Evolutionary conservation across 225 moss, liverwort and hornwort genomes (phyloP), one percentile per base, ranked within the genome.

Genomic region (Takakia lepidozioides): DNA sequence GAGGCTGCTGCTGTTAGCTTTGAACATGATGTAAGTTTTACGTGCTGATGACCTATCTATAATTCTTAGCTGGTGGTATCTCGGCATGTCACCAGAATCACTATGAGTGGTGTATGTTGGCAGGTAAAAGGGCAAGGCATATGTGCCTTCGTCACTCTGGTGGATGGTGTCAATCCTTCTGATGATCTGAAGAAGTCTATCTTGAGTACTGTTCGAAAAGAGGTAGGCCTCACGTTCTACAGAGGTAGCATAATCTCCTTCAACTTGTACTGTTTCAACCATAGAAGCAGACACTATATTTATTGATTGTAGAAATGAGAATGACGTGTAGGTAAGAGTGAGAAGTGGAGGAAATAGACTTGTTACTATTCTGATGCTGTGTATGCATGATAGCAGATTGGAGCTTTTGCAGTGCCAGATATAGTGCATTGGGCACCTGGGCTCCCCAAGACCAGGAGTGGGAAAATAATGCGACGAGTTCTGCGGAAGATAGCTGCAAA

Each of bases 301-400:
- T n/a, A n/a, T n/a, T n/a, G n/a, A n/a, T n/a, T n/a, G n/a, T n/a
- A n/a, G n/a, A n/a, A n/a, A n/a, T n/a, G n/a, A n/a, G n/a, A n/a
- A n/a, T n/a, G n/a, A n/a, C n/a, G n/a, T n/a, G n/a, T n/a, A n/a
- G n/a, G n/a, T n/a, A n/a, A n/a, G n/a, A n/a, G n/a, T n/a, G n/a
- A n/a, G n/a, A n/a, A n/a, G n/a, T n/a, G n/a, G n/a, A n/a, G n/a
- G n/a, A n/a, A n/a, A n/a, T n/a, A n/a, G n/a, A n/a, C n/a, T n/a
- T n/a, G n/a, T n/a, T n/a, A n/a, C n/a, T n/a, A n/a, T n/a, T n/a
- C n/a, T n/a, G n/a, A n/a, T n/a, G n/a, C n/a, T n/a, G n/a, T n/a
- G n/a, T n/a, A n/a, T n/a, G n/a, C n/a, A n/a, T n/a, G n/a, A n/a
- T 18, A 50, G 54, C 83, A 91, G 84, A 92, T 87, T 63, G 91